A percentile compares a stretch with the other conserved stretches of the same genome.
Evolutionary conservation across 2,329 filamentous ascomycete genomes (phyloP).

Genomic region (Cephalotrichum gorgonifer): DNA sequence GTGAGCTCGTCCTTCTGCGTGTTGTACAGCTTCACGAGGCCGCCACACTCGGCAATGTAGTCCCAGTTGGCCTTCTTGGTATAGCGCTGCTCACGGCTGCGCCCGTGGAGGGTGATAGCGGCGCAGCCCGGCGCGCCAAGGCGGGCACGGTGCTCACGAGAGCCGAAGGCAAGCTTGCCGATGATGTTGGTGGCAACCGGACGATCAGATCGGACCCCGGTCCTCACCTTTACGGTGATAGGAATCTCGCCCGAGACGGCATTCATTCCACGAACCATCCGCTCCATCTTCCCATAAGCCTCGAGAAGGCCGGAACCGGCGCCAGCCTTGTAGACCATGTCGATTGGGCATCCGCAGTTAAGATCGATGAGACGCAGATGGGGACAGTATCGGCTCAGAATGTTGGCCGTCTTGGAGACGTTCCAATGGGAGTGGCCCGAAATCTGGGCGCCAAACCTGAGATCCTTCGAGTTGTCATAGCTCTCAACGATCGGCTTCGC

Average conservation of each 20-base stretch:
- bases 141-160: constrained; percentile 58
- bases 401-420: constrained; percentile 79
- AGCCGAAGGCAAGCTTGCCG: constrained; percentile 73
- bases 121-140: constrained; percentile 75
- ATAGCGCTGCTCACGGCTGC: constrained; percentile 90
- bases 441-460: constrained; percentile 88
- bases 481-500: constrained; percentile 46
- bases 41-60: constrained; percentile 85
- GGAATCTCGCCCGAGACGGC: constrained; percentile 81
- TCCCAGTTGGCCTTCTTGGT: constrained; percentile 86
- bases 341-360: constrained; percentile 96
- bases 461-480: constrained; percentile 74
- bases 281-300: constrained; percentile 75
- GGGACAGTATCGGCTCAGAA: constrained; percentile 65
- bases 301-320: constrained; percentile 92
- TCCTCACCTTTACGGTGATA: constrained; percentile 90
- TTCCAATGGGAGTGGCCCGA: constrained; percentile 87
- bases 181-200: constrained; percentile 75
- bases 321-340: constrained; percentile 80
- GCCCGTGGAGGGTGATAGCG: constrained; percentile 90
- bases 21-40: constrained; percentile 73
- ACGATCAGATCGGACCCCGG: constrained; percentile 70
- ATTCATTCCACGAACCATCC: constrained; percentile 95
- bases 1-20: constrained; percentile 51
- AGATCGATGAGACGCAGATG: constrained; percentile 84